Conservation (phyloP, 768 basidiomycete species). For the Lanmaoa pseudosensibilis region DNA sequence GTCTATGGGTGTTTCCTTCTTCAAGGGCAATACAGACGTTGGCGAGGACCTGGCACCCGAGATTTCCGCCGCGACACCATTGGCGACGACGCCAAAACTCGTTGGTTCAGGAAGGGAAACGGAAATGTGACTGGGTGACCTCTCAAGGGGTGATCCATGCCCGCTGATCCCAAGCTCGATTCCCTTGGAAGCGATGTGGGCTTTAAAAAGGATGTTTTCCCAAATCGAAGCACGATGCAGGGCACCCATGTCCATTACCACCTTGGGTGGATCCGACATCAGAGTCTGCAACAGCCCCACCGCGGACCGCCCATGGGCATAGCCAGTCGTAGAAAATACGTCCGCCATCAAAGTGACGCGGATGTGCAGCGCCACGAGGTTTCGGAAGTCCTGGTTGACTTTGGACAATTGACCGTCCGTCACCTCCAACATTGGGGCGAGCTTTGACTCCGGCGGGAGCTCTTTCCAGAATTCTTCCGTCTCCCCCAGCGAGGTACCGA, state of each 20-base stretch:
- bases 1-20: constrained; percentile 49
- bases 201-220: constrained; percentile 82
- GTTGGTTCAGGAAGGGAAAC: constrained; percentile 42
- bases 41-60: constrained; percentile 23
- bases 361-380: constrained; percentile 72
- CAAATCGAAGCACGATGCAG: constrained; percentile 82
- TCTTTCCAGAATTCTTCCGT: constrained; percentile 72
- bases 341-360: constrained; percentile 83
- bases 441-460: constrained; percentile 53
- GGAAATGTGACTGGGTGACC: constrained; percentile 46
- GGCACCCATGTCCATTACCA: constrained; percentile 71
- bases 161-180: constrained; percentile 49
- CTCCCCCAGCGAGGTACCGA: constrained; percentile 65
- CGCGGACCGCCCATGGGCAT: constrained; percentile 76
- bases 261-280: constrained; percentile 59
- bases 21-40: constrained; percentile 30
- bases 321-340: constrained; percentile 80
- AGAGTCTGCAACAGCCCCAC: constrained; percentile 74
- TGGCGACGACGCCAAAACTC: constrained; percentile 31
- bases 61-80: constrained; percentile 29
- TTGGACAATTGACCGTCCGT: constrained; percentile 47
- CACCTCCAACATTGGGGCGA: constrained; percentile 60
- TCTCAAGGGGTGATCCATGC: constrained; percentile 46
- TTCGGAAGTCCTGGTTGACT: constrained; percentile 67
- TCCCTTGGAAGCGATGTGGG: constrained; percentile 52